Conservation (phyloP, 306 rosid species). For the Echinosophora koreensis region DNA sequence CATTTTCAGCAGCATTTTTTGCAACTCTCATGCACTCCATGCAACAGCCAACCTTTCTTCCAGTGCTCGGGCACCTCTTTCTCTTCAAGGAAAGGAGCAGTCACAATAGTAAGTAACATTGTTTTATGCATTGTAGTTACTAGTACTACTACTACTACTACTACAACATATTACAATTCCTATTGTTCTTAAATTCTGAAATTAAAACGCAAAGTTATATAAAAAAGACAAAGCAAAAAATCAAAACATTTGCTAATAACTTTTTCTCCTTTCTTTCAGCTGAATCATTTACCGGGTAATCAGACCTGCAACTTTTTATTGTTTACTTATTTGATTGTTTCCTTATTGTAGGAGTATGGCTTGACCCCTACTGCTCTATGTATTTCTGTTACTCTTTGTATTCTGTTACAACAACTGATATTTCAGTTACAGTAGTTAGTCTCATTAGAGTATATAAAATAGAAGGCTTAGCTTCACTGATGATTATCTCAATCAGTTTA, state of each 20-base stretch:
- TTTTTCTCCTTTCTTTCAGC: constrained; percentile 31
- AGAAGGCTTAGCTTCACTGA: no score
- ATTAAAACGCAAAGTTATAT: background rate
- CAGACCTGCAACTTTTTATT: constrained; percentile 20
- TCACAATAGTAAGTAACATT: constrained; percentile 28
- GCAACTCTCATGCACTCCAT: constrained; percentile 58
- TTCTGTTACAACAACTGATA: no score
- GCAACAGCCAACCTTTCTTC: constrained; percentile 85
- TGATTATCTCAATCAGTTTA: no score
- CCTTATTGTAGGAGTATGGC: background rate
- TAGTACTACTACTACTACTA: constrained; percentile 20
- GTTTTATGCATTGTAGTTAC: constrained; percentile 20
- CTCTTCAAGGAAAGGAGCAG: constrained; percentile 60
- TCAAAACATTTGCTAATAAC: constrained; percentile 14
- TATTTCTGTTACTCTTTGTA: no score
- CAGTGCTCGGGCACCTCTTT: constrained; percentile 93
- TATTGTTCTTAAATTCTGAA: background rate
- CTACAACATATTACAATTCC: background rate
- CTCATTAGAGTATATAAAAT: no score
- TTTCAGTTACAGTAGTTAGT: no score
- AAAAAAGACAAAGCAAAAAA: constrained; percentile 16
- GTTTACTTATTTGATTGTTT: constrained; percentile 11
- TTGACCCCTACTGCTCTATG: no score
- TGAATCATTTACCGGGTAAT: constrained; percentile 1
- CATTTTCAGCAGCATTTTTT: constrained; percentile 53